Evolutionary conservation across 192 early-diverging fungal species (phyloP).

Genomic region (Pecoramyces ruminantium): DNA sequence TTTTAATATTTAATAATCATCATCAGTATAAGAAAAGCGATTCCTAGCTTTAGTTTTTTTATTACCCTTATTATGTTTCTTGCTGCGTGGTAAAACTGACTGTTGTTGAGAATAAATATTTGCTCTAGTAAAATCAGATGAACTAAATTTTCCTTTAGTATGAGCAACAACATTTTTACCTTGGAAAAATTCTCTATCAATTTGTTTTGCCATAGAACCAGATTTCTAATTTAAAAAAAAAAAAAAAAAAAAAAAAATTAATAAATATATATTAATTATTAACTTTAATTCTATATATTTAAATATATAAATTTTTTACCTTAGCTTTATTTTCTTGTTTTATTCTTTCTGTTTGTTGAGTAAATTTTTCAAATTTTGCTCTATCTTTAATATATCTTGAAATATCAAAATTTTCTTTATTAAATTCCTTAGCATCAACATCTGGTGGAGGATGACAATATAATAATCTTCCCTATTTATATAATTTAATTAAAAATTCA

Average conservation of each 20-base stretch:
- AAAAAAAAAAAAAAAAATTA: neutral
- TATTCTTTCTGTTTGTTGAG: constrained; percentile 19
- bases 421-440: constrained; percentile 50
- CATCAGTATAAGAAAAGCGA: neutral
- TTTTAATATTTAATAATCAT: neutral
- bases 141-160: constrained; percentile 15
- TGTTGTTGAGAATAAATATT: constrained; percentile 43
- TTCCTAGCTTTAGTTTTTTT: neutral
- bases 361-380: constrained; percentile 12
- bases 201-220: neutral
- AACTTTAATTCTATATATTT: constrained; percentile 12
- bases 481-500: too few relatives aligned
- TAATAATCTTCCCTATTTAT: constrained; percentile 64
- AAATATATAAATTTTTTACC: too few relatives aligned
- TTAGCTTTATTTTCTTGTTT: constrained; percentile 6
- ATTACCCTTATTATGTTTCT: neutral
- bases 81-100: neutral
- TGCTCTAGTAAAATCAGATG: constrained; percentile 22
- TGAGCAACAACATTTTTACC: constrained; percentile 7
- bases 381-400: constrained; percentile 26
- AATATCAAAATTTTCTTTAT: constrained; percentile 59
- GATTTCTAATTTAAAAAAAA: neutral
- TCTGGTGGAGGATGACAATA: constrained; percentile 71
- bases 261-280: neutral
- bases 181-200: constrained; percentile 11